A percentile compares a stretch with the other conserved stretches of the same genome.
Conservation (phyloP, 2,329 filamentous ascomycete species). For the Pestalotiopsis sp. region DNA sequence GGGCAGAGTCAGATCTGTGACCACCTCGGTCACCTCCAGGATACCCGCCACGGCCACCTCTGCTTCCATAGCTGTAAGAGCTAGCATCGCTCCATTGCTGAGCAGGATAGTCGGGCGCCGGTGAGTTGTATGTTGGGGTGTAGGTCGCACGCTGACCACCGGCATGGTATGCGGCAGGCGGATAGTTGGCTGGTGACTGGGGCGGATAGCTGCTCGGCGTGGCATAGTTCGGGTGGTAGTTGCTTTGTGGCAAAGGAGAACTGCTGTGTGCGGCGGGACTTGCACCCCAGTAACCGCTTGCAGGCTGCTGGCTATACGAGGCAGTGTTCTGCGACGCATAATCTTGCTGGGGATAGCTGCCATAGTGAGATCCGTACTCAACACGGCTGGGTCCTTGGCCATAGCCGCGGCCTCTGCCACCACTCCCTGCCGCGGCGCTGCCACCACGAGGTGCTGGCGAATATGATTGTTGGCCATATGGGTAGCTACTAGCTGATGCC, state of each 20-base stretch:
- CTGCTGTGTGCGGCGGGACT: constrained; percentile 27
- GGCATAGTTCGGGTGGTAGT: constrained; percentile 63
- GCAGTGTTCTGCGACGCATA: constrained; percentile 21
- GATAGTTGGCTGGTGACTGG: constrained; percentile 40
- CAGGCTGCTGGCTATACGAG: constrained; percentile 28
- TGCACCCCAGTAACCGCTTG: constrained; percentile 33
- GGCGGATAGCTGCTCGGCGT: constrained; percentile 52
- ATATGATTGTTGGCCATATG: constrained; percentile 43
- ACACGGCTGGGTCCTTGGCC: constrained; percentile 25
- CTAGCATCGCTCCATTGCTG: constrained; percentile 45
- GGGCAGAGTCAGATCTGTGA: constrained; percentile 31
- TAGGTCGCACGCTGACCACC: constrained; percentile 35
- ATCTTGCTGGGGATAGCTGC: constrained; percentile 29
- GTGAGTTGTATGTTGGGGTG: constrained; percentile 41
- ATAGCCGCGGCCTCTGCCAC: constrained; percentile 26
- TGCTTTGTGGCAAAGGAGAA: constrained; percentile 39
- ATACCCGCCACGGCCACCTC: constrained; percentile 46
- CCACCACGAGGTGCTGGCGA: constrained; percentile 36
- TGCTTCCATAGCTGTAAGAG: constrained; percentile 32
- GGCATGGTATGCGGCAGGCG: constrained; percentile 36
- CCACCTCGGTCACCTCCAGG: constrained; percentile 44
- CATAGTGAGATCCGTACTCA: constrained; percentile 28
- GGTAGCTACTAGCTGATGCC: constrained; percentile 26
- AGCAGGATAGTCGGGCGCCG: constrained; percentile 39
- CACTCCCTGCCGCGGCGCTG: constrained; percentile 22